Base-by-base conservation (phyloP, 805 yeast genomes). In the Candida ascalaphidarum region DNA sequence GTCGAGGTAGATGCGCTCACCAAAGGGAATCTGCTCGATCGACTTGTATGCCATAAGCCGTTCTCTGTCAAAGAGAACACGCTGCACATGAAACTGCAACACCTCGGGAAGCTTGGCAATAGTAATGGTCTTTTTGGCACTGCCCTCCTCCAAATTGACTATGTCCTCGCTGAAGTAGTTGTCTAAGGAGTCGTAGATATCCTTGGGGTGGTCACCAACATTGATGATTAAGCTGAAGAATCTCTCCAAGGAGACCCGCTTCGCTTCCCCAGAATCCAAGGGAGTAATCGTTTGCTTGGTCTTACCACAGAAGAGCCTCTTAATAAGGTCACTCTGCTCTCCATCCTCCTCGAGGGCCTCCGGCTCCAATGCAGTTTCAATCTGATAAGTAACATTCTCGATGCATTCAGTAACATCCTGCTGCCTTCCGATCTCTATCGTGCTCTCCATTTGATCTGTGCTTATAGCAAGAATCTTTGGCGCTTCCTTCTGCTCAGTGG, bases 321-420 rank as follows among this genome's bases (percentile, higher is more conserved):
- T 89, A 23, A 92, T 68, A 16, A 84, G 49, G 52, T 92, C 98
- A 29, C 68, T 54, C 46, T 89, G 96, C 49, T 89, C 97, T 14
- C 74, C 70, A 42, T 86, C 88, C 4, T 50, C 52, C 28, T 81
- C 94, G 26, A 79, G 46, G 2, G 52, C 51, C 11, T 63, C 64
- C 0, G 95, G 94, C 28, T 69, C 75, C 32, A 82, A 65, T 0
- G 95, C 94, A 15, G 94, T 83, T 48, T 89, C 96, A 21, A 92
- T 60, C 50, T 89, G 97, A 38, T 80, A 82, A 10, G 88, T 64
- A 6, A 92, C 96, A 50, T 92, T 92, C 31, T 88, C 94, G 45
- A 89, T 86, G 52, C 97, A 89, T 50, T 92, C 98, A 0, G 96
- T 86, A 12, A 92, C 97, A 60, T 92, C 98, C 51, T 92, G 98